Conservation (phyloP, 345 rosid species). For the Brassica nigra region DNA sequence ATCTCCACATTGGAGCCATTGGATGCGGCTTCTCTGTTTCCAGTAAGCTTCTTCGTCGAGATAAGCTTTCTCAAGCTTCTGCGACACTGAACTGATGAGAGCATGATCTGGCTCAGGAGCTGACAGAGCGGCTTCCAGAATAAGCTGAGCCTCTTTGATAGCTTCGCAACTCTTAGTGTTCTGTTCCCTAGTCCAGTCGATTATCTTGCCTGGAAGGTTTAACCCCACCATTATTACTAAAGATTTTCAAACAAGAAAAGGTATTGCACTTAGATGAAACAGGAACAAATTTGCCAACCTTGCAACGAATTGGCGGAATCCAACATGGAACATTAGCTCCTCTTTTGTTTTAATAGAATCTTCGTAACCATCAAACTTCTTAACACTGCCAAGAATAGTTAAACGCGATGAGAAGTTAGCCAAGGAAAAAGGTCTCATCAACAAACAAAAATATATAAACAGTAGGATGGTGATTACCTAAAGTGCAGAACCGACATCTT, state of each 20-base stretch:
- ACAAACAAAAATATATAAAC: constrained; percentile 12
- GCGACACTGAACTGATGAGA: too few species aligned
- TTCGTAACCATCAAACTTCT: constrained; percentile 71
- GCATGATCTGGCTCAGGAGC: too few species aligned
- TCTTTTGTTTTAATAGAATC: constrained; percentile 90
- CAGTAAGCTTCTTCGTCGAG: too few species aligned
- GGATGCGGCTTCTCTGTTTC: too few species aligned
- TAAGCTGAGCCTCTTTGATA: too few species aligned
- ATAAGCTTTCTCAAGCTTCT: too few species aligned
- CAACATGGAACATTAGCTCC: constrained; percentile 87
- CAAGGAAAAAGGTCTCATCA: constrained; percentile 8
- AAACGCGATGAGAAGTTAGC: constrained; percentile 20
- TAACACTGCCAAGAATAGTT: constrained; percentile 54
- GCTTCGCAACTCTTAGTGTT: too few species aligned
- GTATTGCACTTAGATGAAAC: constrained; percentile 5
- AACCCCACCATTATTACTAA: neutral
- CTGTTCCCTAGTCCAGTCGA: too few species aligned
- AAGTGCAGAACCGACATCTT: constrained; percentile 98
- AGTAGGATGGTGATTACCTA: constrained; percentile 52
- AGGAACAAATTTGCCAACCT: constrained; percentile 50
- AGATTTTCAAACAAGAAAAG: constrained; percentile 17
- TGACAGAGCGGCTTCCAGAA: too few species aligned
- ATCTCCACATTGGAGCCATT: too few species aligned
- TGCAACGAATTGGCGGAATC: constrained; percentile 89
- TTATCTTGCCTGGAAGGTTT: constrained; percentile 51